Evolutionary conservation across 2,329 filamentous ascomycete species (phyloP).

Genomic region (Kalaharituber pfeilii): DNA sequence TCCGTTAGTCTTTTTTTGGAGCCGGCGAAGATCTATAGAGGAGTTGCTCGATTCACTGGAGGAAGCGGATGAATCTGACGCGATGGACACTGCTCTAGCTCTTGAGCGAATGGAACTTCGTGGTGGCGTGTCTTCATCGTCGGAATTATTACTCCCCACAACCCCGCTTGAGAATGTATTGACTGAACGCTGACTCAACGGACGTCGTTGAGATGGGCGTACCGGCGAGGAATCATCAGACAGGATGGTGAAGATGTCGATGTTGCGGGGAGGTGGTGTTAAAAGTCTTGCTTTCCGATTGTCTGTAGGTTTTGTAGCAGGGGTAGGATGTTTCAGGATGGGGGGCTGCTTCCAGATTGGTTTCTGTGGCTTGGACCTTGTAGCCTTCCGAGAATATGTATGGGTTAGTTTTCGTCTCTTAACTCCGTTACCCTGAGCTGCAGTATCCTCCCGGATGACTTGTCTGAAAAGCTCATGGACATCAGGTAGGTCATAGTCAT

Average conservation of each 20-base stretch:
- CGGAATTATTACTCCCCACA: neutral
- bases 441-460: neutral
- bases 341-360: neutral
- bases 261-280: neutral
- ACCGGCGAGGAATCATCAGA: slow-evolving; percentile 4
- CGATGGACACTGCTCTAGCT: neutral
- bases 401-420: slow-evolving; percentile 17
- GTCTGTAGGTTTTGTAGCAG: neutral
- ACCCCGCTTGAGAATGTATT: neutral
- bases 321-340: neutral
- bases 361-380: neutral
- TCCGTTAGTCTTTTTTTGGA: slow-evolving; percentile 14
- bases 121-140: neutral
- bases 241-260: neutral
- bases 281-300: neutral
- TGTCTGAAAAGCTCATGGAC: slow-evolving; percentile 1
- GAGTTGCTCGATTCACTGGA: neutral
- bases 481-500: slow-evolving; percentile 1
- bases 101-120: neutral
- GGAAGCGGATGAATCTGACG: neutral
- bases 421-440: neutral
- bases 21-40: slow-evolving; percentile 8
- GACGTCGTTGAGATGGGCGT: neutral
- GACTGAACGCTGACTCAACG: neutral
- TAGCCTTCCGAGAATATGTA: slow-evolving; percentile 9